These are phyloP conservation scores for Lasiosphaeria ovina DNA, from an alignment of 495 filamentous ascomycete species.

Conservation along the genomic window DNA sequence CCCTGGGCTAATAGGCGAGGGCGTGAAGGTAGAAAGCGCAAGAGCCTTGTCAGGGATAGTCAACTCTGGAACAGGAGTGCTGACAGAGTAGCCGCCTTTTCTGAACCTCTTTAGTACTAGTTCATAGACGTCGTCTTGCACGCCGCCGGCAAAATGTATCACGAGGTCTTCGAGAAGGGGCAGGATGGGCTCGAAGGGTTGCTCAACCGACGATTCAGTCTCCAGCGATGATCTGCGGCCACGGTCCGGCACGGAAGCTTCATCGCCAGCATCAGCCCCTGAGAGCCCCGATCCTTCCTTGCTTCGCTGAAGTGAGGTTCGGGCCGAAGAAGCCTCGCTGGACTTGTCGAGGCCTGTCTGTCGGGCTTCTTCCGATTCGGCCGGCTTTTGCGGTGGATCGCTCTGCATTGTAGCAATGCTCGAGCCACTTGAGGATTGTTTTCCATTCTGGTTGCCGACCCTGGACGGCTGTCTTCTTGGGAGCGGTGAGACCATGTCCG, in stretches of 20 bases:
- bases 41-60: background rate
- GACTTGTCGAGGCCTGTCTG: background rate
- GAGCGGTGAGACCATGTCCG: background rate
- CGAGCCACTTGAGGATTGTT: background rate
- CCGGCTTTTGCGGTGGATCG: background rate
- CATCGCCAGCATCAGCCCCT: background rate
- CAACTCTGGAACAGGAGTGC: background rate
- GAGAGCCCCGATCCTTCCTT: background rate
- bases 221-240: background rate
- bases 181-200: slow-evolving; percentile 32
- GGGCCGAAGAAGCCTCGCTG: background rate
- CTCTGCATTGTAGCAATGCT: background rate
- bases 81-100: slow-evolving; percentile 23
- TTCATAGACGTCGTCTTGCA: slow-evolving; percentile 28
- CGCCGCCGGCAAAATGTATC: slow-evolving; percentile 35
- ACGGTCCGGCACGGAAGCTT: background rate
- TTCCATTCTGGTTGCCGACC: background rate
- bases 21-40: background rate
- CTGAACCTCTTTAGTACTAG: slow-evolving; percentile 33
- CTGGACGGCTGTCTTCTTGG: background rate
- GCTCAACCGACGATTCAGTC: background rate
- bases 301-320: background rate
- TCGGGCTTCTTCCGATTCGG: background rate
- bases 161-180: slow-evolving; percentile 45
- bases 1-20: background rate